Evolutionary conservation across 1,284 basidiomycete genomes (phyloP), one percentile per base, ranked within the genome.

Genomic region (Microbotryomycetes sp.): DNA sequence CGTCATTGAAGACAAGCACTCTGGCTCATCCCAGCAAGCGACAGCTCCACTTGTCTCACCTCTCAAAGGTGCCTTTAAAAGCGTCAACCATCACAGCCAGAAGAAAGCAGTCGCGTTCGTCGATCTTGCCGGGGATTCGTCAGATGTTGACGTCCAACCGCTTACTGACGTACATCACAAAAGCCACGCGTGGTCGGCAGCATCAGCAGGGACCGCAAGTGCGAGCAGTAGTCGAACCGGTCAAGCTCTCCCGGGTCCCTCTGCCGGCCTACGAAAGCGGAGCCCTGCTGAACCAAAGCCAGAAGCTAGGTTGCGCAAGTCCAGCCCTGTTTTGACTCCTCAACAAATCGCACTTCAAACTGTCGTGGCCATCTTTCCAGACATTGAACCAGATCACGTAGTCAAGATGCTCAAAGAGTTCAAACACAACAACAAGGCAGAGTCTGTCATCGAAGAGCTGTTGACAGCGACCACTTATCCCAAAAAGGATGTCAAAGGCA

Each of bases 321-420:
- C 36, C 12, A 12, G 36, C 12, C 36, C 36, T 9, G 19, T 12
- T 19, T 9, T 12, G 36, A 9, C 36, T 42, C 12, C 36, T 42
- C 36, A 9, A 42, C 36, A 12, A 9, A 19, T 9, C 36, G 12
- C 36, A 19, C 36, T 64, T 30, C 25, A 46, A 3, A 32, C 50
- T 3, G 28, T 68, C 25, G n/a, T 50, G 49, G 15, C 55, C 36
- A 62, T 68, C 58, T 52, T 68, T n/a, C 67, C 67, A 45, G 67
- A 66, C 58, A 57, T 68, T 25, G 28, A 29, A 9, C 62, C 58
- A 4, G 7, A 56, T 22, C 36, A 62, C 49, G 62, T 64, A 22
- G 36, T 22, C 28, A 22, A 22, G 12, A 52, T 63, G 9, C 56
- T 66, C 6, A 28, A 9, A 0, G 15, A 49, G 15, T 16, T 47